Evolutionary conservation across 331 rosid species (phyloP), one percentile per base, ranked within the genome.

Genomic region (Acacia pycnantha): DNA sequence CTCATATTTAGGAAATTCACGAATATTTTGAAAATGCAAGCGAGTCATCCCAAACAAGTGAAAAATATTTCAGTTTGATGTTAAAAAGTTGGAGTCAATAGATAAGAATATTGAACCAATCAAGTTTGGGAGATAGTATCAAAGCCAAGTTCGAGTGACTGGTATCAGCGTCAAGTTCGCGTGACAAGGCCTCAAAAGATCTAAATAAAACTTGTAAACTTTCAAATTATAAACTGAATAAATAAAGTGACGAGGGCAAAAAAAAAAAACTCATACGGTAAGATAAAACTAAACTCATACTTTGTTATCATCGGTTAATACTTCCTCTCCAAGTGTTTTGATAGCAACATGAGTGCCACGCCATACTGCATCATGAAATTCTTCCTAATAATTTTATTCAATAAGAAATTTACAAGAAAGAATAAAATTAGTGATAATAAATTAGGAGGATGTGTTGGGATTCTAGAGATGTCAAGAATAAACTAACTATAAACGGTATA

Each of bases 1-100:
- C 8, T 35, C 40, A 35, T 5, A 35, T 35, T 5, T 35, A 1
- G 6, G 40, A 35, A 35, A 35, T 35, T 35, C 94, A 4, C 91
- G 88, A 26, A 92, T 88, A 90, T 90, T 73, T 65, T 81, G 77
- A 21, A 95, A 98, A 40, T 79, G 94, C 99, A 95, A 92, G 24
- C 94, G 94, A 73, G 97, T 89, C 90, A 82, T 82, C 97, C 93
- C 80, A 69, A 66, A 44, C 22, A 71, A 22, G 53, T 21, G 76
- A 44, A 56, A 46, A 64, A 70, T 51, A 70, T 13, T 68, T 8
- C 18, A 76, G 71, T 41, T 67, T 71, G 21, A 75, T 73, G 40
- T 73, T 3, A 12, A 16, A 56, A 54, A 33, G 29, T 29, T 65
- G 72, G 46, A 47, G 35, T 24, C 58, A 41, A 50, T 35, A 29